Conservation (phyloP, 768 basidiomycete species). For the Macrolepiota fuliginosa region DNA sequence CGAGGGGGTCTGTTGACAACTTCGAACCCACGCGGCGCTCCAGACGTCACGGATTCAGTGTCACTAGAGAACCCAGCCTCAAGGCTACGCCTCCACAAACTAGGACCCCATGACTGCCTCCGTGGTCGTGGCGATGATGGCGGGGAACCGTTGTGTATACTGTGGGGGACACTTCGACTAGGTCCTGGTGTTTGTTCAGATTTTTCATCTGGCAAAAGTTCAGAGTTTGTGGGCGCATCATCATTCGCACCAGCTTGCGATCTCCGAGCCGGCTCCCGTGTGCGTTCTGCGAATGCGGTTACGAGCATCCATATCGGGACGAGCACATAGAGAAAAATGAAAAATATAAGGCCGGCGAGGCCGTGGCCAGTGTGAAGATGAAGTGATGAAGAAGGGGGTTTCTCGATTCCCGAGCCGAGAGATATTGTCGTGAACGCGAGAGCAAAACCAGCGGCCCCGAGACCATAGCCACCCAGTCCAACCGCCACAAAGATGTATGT, state of each 20-base stretch:
- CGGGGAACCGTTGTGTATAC: constrained; percentile 37
- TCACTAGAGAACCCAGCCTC: constrained; percentile 46
- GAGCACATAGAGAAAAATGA: constrained; percentile 55
- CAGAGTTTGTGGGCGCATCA: constrained; percentile 19
- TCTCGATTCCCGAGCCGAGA: constrained; percentile 24
- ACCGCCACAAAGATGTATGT: constrained; percentile 32
- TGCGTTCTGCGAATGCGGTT: background rate
- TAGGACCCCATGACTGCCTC: constrained; percentile 50
- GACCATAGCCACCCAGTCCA: constrained; percentile 43
- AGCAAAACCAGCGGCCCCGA: constrained; percentile 62
- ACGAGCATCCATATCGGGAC: constrained; percentile 31
- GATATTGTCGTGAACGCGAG: constrained; percentile 61
- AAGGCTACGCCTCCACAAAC: constrained; percentile 35
- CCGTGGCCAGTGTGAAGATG: constrained; percentile 62
- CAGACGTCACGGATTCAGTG: constrained; percentile 43
- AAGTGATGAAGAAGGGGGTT: constrained; percentile 27
- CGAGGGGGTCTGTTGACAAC: constrained; percentile 48
- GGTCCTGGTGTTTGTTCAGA: constrained; percentile 22
- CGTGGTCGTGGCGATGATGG: constrained; percentile 41
- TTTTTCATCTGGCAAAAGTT: constrained; percentile 28
- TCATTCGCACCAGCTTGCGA: constrained; percentile 9
- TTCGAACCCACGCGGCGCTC: constrained; percentile 43
- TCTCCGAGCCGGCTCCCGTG: background rate
- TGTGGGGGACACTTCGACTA: constrained; percentile 32
- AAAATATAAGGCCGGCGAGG: constrained; percentile 62